Conservation (phyloP, 2,329 filamentous ascomycete species). For the Xylaria polymorpha region DNA sequence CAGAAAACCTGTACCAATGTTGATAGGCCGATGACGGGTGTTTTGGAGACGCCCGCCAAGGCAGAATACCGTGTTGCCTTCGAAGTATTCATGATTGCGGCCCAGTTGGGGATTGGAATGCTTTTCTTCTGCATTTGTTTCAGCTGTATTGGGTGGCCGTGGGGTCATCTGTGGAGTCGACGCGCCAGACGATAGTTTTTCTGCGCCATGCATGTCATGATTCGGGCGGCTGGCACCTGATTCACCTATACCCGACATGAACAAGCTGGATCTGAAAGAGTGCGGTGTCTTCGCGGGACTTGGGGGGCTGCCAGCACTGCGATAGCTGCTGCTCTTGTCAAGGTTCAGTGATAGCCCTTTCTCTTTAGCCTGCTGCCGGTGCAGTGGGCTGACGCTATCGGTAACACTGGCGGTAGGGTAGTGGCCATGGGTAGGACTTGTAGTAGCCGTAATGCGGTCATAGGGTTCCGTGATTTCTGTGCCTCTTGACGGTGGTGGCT, state of each 20-base stretch:
- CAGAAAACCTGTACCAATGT: constrained; percentile 84
- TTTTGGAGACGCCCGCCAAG: constrained; percentile 89
- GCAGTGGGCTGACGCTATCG: constrained; percentile 83
- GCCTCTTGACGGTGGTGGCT: constrained; percentile 77
- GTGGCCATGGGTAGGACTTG: constrained; percentile 74
- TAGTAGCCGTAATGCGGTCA: constrained; percentile 78
- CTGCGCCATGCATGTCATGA: constrained; percentile 73
- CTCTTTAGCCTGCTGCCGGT: constrained; percentile 59
- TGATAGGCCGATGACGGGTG: constrained; percentile 86
- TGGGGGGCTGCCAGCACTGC: constrained; percentile 62
- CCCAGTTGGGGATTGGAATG: constrained; percentile 61
- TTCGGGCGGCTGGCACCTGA: constrained; percentile 60
- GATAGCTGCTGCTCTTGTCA: constrained; percentile 67
- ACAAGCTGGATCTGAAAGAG: constrained; percentile 81
- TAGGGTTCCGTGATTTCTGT: constrained; percentile 83
- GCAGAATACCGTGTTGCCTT: constrained; percentile 92
- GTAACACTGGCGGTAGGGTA: constrained; percentile 71
- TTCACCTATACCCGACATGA: constrained; percentile 69
- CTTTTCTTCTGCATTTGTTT: constrained; percentile 42
- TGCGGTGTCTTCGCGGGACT: constrained; percentile 76
- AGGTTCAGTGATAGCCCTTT: constrained; percentile 68
- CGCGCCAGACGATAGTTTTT: constrained; percentile 84
- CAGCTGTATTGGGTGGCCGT: constrained; percentile 42
- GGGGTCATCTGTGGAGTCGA: constrained; percentile 74
- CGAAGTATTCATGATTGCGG: constrained; percentile 90